Conservation (phyloP, 2,329 filamentous ascomycete species). For the Hymenoscyphus salicellus region DNA sequence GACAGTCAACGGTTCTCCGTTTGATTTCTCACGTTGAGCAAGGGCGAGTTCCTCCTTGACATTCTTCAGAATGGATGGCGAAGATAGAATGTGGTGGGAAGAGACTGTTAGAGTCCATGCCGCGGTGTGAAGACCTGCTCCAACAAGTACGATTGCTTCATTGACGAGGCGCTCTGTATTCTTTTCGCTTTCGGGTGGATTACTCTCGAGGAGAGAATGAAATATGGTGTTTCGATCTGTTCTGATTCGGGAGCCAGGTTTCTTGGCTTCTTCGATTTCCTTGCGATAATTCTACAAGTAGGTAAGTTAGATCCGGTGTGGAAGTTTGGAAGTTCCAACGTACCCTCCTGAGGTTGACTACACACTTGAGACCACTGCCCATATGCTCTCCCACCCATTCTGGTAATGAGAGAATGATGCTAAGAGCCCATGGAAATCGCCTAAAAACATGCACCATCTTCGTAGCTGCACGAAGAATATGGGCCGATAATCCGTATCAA, state of each 20-base stretch:
- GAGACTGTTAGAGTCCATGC: slow-evolving; percentile 36
- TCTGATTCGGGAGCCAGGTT: neutral
- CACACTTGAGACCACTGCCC: neutral
- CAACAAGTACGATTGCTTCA: slow-evolving; percentile 35
- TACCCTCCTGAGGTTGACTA: neutral
- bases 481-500: slow-evolving; percentile 38
- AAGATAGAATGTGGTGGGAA: slow-evolving; percentile 37
- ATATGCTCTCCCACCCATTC: neutral
- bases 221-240: neutral
- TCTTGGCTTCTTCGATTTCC: neutral
- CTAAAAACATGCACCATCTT: neutral
- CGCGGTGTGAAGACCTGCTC: slow-evolving; percentile 39
- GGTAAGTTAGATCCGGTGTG: neutral
- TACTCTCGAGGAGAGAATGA: slow-evolving; percentile 1
- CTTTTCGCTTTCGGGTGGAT: neutral
- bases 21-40: slow-evolving; percentile 5
- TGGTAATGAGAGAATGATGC: neutral
- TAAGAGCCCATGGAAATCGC: neutral
- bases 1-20: slow-evolving; percentile 14
- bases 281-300: neutral
- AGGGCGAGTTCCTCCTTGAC: slow-evolving; percentile 37
- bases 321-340: neutral
- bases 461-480: slow-evolving; percentile 16
- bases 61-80: slow-evolving; percentile 30
- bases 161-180: slow-evolving; percentile 29